Evolutionary conservation across 2,329 filamentous ascomycete genomes (phyloP).

Genomic region (Colletotrichum coccodes): DNA sequence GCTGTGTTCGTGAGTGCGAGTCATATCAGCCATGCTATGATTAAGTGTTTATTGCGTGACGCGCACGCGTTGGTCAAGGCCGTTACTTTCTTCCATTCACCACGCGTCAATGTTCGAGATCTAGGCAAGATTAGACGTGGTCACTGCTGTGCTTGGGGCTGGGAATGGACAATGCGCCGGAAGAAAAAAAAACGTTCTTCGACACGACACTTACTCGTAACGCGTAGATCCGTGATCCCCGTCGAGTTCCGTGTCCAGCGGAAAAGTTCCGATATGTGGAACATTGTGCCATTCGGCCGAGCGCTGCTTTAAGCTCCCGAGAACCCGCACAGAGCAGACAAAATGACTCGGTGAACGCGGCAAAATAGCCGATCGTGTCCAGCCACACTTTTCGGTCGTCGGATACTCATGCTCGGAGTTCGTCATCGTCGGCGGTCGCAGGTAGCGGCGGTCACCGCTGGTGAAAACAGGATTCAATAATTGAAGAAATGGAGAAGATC

Average conservation of each 20-base stretch:
- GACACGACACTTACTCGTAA: background rate
- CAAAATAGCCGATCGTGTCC: background rate
- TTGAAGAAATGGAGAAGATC: background rate
- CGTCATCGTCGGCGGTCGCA: background rate
- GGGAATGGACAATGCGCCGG: background rate
- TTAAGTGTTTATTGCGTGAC: background rate
- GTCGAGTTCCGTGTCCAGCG: background rate
- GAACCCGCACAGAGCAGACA: background rate
- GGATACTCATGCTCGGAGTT: background rate
- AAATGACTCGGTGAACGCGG: background rate
- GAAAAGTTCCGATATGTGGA: background rate
- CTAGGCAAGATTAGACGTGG: background rate
- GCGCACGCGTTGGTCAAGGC: background rate
- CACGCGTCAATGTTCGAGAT: background rate
- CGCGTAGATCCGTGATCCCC: background rate
- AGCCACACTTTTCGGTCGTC: background rate
- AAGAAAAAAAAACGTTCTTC: background rate
- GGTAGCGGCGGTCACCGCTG: background rate
- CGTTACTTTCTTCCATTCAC: background rate
- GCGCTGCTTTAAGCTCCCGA: background rate
- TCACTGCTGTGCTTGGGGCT: background rate
- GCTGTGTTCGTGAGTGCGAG: background rate
- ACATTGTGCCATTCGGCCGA: background rate
- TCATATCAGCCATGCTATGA: slow-evolving; percentile 6
- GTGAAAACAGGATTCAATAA: background rate